Base-by-base conservation (phyloP, 345 rosid species). In the Eucalyptus pumila region DNA sequence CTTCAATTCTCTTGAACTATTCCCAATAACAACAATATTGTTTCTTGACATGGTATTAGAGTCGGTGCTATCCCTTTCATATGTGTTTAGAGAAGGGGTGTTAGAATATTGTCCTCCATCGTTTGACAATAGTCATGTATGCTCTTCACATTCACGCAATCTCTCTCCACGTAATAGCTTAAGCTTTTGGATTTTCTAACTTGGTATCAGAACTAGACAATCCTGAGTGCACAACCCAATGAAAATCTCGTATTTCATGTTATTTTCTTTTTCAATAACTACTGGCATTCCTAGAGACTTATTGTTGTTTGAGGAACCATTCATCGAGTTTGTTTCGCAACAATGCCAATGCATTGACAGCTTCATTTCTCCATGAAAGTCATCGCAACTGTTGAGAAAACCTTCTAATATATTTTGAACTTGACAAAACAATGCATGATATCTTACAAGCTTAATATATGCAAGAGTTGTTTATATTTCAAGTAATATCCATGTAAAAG, bases 111-210 rank as follows among this genome's bases (percentile, higher is more conserved):
- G 32, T 12, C 67, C 6, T 30, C 30, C 32, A 27, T 60, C n/a
- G 0, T 14, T 11, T 60, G 13, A 27, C 67, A 60, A 60, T n/a
- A 14, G 32, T 26, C 4, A 10, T 26, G 14, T 60, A 60, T 60
- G 32, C 15, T 27, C 32, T 60, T 30, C 34, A 5, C 15, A 14
- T 30, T 62, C 5, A 62, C 30, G 16, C 15, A 7, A 13, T 13
- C 16, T 62, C 4, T 7, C 17, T 62, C 8, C 5, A 62, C 2
- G 0, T 62, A 3, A 4, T 27, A 62, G 3, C 32, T 30, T 62
- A 62, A 62, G 17, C 7, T 62, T 19, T 52, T 52, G 4, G 56
- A 52, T 21, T 52, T 51, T 49, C 16, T 26, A 26, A 60, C 7
- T 11, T 24, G 30, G n/a, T 60, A 11, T 24, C 0, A 60, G 4